A percentile compares a stretch with the other conserved stretches of the same genome.
Conservation (phyloP, 225 moss, liverwort and hornwort species). For the Polytrichum commune region DNA sequence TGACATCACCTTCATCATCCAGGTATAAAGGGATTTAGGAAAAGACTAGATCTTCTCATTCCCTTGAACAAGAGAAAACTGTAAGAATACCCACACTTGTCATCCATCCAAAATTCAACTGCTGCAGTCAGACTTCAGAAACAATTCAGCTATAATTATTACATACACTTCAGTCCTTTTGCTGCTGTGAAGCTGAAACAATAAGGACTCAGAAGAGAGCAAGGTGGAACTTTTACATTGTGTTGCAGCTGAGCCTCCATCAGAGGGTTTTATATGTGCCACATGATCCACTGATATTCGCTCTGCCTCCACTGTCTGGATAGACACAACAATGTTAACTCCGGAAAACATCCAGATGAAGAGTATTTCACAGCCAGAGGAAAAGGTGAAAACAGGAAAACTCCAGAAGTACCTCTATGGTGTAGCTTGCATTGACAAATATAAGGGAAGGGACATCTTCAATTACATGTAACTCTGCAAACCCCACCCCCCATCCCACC, state of each 20-base stretch:
- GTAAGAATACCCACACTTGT: too few species aligned
- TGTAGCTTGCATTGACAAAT: conserved; percentile 94
- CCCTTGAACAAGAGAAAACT: too few species aligned
- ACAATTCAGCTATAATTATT: too few species aligned
- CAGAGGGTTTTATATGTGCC: conserved; percentile 98
- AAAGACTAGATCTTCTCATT: too few species aligned
- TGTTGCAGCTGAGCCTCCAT: conserved; percentile 95
- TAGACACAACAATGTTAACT: conserved; percentile 4
- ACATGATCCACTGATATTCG: conserved; percentile 99
- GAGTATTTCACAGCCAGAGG: too few species aligned
- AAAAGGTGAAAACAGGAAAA: too few species aligned
- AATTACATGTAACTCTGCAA: conserved; percentile 89
- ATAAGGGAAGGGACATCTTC: conserved; percentile 93
- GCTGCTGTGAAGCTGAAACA: not conserved
- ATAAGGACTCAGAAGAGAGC: conserved; percentile 5
- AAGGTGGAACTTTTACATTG: conserved; percentile 50
- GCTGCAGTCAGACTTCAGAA: too few species aligned
- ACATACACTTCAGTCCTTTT: not conserved
- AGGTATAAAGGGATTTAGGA: too few species aligned
- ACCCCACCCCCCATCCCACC: conserved; percentile 2
- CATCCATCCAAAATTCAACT: too few species aligned
- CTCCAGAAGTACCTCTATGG: conserved; percentile 71
- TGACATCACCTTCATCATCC: not conserved
- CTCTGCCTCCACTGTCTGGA: conserved; percentile 96
- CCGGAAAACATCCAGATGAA: too few species aligned